A percentile compares a stretch with the other conserved stretches of the same genome.
phyloP scores from a whole-genome alignment of 495 filamentous ascomycete genomes.

The Apiosordaria backusii region DNA sequence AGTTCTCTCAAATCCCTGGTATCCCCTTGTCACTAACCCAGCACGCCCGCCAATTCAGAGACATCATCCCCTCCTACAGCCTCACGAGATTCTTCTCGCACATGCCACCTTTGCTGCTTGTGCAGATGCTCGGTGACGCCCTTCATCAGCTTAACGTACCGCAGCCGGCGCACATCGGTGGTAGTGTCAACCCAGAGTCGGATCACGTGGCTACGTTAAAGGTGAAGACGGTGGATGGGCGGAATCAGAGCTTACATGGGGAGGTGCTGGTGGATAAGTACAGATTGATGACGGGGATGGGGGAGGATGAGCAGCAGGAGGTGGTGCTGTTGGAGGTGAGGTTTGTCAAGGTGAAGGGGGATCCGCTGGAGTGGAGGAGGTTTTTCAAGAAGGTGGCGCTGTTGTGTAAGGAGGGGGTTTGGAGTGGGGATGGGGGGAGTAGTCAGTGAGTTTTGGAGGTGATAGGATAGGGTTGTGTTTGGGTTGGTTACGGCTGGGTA shows the following conservation, averaged over 20 bases:
- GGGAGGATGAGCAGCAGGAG: conserved; percentile 29
- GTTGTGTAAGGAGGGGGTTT: conserved; percentile 77
- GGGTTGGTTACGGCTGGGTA: too few species aligned
- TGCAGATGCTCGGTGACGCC: conserved; percentile 74
- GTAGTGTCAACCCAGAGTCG: conserved; percentile 23
- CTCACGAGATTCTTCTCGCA: conserved; percentile 90
- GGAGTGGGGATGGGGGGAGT: conserved; percentile 35
- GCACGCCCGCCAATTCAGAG: conserved; percentile 77
- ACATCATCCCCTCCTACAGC: conserved; percentile 75
- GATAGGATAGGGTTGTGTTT: too few species aligned
- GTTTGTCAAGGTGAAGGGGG: conserved; percentile 92
- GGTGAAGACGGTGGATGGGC: conserved; percentile 71
- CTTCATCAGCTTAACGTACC: conserved; percentile 80
- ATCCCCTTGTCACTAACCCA: conserved; percentile 81
- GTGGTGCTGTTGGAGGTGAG: conserved; percentile 67
- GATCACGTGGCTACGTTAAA: conserved; percentile 61
- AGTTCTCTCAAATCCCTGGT: conserved; percentile 80
- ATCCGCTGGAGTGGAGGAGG: conserved; percentile 93
- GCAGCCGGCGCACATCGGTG: conserved; percentile 47
- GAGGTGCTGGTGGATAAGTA: conserved; percentile 78
- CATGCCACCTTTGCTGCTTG: conserved; percentile 70
- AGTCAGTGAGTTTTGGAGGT: neutral
- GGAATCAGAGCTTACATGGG: conserved; percentile 77
- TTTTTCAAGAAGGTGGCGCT: conserved; percentile 93
- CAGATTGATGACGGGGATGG: conserved; percentile 29